Percentiles rank a stretch among this genome's conserved stretches.
Evolutionary conservation across 768 basidiomycete species (phyloP).

Genomic region (Pholiota molesta): DNA sequence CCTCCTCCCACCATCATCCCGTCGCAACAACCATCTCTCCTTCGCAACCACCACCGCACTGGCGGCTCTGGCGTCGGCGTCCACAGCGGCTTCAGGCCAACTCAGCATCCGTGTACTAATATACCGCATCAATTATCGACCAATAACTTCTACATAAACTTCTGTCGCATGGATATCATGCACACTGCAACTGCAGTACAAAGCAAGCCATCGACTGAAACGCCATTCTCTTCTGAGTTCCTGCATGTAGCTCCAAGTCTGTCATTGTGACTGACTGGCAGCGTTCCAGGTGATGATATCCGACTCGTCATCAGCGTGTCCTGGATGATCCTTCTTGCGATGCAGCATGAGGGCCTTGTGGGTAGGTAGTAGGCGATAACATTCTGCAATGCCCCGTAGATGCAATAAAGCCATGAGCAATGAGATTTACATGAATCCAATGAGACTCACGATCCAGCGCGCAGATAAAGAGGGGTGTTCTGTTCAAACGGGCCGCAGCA

Average conservation of each 20-base stretch:
- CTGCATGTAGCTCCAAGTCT: background rate
- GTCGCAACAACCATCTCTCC: slow-evolving; percentile 11
- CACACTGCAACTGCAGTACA: background rate
- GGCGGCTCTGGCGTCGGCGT: no score
- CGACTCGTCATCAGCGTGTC: slow-evolving; percentile 48
- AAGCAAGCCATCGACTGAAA: background rate
- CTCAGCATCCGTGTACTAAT: background rate
- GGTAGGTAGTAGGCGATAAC: slow-evolving; percentile 72
- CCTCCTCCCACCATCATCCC: slow-evolving; percentile 17
- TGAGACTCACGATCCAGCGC: slow-evolving; percentile 53
- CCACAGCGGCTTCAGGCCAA: background rate
- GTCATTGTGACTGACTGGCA: background rate
- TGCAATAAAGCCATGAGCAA: background rate
- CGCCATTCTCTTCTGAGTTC: background rate
- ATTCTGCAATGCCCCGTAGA: slow-evolving; percentile 41
- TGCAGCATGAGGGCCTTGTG: slow-evolving; percentile 71
- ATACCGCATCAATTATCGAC: background rate
- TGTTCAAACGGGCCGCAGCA: slow-evolving; percentile 24
- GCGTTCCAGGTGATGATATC: slow-evolving; percentile 75
- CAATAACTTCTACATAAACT: background rate
- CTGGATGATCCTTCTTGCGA: slow-evolving; percentile 68
- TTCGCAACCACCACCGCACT: slow-evolving; percentile 18
- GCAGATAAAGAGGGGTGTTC: slow-evolving; percentile 85
- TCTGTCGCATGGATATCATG: background rate
- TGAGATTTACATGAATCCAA: background rate